phyloP scores from a whole-genome alignment of 2,329 filamentous ascomycete species.

The Sporothrix mexicana region DNA sequence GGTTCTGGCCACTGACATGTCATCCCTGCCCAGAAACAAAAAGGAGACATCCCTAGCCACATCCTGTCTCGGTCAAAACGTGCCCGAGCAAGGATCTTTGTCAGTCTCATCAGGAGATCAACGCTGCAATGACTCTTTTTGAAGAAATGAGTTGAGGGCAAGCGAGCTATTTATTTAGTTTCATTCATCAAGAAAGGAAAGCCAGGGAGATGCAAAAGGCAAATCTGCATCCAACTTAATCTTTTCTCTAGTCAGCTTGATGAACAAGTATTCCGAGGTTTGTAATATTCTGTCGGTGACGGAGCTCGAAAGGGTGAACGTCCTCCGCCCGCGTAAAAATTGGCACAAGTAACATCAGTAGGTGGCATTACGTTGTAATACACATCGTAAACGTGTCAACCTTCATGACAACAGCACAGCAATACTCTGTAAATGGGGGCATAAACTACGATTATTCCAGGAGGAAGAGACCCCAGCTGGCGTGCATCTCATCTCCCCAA shows the following conservation, averaged over 20 bases:
- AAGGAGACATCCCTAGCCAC: background rate
- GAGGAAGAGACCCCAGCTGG: background rate
- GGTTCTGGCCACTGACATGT: background rate
- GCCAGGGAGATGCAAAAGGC: background rate
- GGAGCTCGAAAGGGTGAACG: background rate
- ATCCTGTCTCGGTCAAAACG: conserved; percentile 13
- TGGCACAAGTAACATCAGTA: too few species aligned
- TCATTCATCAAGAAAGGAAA: background rate
- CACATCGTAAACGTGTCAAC: background rate
- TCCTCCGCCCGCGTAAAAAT: background rate
- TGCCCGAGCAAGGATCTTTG: conserved; percentile 9
- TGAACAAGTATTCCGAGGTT: background rate
- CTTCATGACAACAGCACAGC: background rate
- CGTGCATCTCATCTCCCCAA: conserved; percentile 17
- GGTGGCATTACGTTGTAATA: background rate
- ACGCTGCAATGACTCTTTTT: background rate
- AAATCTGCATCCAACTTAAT: background rate
- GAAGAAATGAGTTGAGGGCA: background rate
- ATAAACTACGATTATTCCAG: background rate
- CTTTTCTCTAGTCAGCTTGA: background rate
- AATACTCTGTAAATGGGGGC: background rate
- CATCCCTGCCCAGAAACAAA: conserved; percentile 20
- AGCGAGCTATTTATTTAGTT: background rate
- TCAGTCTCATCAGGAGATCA: conserved; percentile 4
- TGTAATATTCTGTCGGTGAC: background rate